A percentile compares a stretch with the other conserved stretches of the same genome.
Evolutionary conservation across 495 filamentous ascomycete species (phyloP).

Genomic region (Hypoxylon lenormandii): DNA sequence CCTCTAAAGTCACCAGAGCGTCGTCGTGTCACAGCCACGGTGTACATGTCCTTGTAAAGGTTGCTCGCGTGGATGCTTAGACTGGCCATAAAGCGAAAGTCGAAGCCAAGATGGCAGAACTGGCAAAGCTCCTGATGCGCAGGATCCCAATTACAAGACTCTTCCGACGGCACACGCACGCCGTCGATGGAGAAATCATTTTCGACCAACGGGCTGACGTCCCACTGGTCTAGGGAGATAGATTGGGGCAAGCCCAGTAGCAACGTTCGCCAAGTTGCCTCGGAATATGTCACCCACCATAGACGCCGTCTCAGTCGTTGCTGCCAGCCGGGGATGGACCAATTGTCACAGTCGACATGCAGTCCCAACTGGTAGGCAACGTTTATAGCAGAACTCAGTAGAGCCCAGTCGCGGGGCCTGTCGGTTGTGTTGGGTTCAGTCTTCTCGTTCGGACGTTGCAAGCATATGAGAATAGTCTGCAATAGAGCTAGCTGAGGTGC

Average conservation of each 20-base stretch:
- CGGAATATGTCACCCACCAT: conserved; percentile 9
- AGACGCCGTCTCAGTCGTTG: conserved; percentile 2
- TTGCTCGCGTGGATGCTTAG: conserved; percentile 44
- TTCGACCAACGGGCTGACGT: conserved; percentile 4
- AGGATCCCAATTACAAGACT: conserved; percentile 3
- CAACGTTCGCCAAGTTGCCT: conserved; percentile 4
- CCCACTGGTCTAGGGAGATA: conserved; percentile 23
- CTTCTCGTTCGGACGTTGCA: background rate
- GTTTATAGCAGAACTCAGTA: conserved; percentile 53
- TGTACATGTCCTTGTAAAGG: too few relatives aligned
- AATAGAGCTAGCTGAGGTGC: conserved; percentile 36
- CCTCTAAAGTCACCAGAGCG: too few relatives aligned
- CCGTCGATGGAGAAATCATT: conserved; percentile 1
- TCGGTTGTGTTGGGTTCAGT: background rate
- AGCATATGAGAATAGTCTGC: conserved; percentile 45
- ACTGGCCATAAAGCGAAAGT: conserved; percentile 7
- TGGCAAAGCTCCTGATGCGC: conserved; percentile 1
- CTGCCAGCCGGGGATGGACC: conserved; percentile 9
- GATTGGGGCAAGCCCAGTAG: conserved; percentile 6
- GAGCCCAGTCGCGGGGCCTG: conserved; percentile 53
- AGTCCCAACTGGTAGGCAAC: conserved; percentile 43
- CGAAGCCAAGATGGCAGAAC: conserved; percentile 13
- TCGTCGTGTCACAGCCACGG: too few relatives aligned
- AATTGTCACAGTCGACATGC: conserved; percentile 8
- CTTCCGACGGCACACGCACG: background rate